These are phyloP conservation scores for Salvia rosmarinus DNA, from an alignment of 257 asterid species.

Conservation along the genomic window DNA sequence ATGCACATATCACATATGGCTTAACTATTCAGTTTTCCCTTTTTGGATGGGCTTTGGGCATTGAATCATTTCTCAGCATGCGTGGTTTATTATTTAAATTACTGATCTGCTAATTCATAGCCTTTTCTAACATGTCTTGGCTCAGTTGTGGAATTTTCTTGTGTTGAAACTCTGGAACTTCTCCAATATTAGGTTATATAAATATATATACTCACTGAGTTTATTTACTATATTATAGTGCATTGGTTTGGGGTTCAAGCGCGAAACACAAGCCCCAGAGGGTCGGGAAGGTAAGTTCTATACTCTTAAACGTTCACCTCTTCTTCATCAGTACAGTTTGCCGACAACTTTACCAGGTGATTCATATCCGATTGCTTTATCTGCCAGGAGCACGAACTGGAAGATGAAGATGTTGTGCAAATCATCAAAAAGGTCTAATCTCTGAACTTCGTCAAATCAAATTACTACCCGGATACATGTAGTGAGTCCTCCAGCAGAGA, in stretches of 20 bases:
- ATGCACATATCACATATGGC: too few species aligned
- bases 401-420: conserved; percentile 98
- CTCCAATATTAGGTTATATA: conserved; percentile 3
- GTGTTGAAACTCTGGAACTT: neutral
- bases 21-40: too few species aligned
- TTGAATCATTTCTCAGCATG: too few species aligned
- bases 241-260: conserved; percentile 99
- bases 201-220: conserved; percentile 35
- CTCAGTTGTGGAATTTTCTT: neutral
- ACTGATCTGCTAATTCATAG: too few species aligned
- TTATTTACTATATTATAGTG: conserved; percentile 53
- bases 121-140: too few species aligned
- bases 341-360: neutral
- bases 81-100: too few species aligned
- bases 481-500: conserved; percentile 10
- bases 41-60: too few species aligned
- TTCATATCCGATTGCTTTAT: conserved; percentile 14
- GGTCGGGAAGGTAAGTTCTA: conserved; percentile 79
- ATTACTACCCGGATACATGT: conserved; percentile 6
- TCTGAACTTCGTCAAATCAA: neutral
- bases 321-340: neutral
- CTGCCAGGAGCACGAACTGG: conserved; percentile 90
- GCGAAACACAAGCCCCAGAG: conserved; percentile 99
- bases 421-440: conserved; percentile 82
- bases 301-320: neutral